Base-by-base conservation (phyloP, 805 yeast genomes). In the Grigorovia jiainica region DNA sequence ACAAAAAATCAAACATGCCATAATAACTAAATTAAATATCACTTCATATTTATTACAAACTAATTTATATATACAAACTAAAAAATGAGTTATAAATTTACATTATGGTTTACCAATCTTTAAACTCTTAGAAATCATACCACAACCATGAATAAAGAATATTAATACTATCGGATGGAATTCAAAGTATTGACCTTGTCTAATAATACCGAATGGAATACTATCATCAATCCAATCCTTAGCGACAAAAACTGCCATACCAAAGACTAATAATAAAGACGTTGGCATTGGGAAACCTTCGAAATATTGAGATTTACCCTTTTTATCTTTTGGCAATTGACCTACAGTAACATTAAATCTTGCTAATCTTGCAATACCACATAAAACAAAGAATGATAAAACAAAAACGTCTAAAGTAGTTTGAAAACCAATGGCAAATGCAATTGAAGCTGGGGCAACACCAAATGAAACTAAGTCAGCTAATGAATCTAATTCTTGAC, bases 241-340 rank as follows among this genome's bases (percentile, higher is more conserved):
- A 48, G 70, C 70, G 5, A 84, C 85, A 53, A 82, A 72, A 43
- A 65, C 66, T 3, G 86, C 84, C 87, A 90, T 81, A 30, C 77
- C 57, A 1, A 67, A 68, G 15, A 92, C 95, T 60, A 90, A 71
- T 39, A 73, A 66, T 50, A 92, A 69, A 31, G 94, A 80, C 2
- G 95, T 78, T 43, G 98, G 98, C 50, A 92, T 87, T 9, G 98
- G 98, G 41, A 92, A 75, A 3, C 98, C 98, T 68, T 92, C 98
- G 62, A 92, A 92, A 66, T 79, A 90, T 58, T 83, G 79, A 27
- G 92, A 76, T 66, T 89, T 89, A 16, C 98, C 98, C 16, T 73
- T 63, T 42, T 73, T 67, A 61, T 89, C 97, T 65, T 90, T 90
- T 39, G 98, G 97, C 44, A 92, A 75, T 47, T 86, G 84, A 38